These are phyloP conservation scores for Auricularia cornea DNA, from an alignment of 768 basidiomycete species.

Conservation along the genomic window DNA sequence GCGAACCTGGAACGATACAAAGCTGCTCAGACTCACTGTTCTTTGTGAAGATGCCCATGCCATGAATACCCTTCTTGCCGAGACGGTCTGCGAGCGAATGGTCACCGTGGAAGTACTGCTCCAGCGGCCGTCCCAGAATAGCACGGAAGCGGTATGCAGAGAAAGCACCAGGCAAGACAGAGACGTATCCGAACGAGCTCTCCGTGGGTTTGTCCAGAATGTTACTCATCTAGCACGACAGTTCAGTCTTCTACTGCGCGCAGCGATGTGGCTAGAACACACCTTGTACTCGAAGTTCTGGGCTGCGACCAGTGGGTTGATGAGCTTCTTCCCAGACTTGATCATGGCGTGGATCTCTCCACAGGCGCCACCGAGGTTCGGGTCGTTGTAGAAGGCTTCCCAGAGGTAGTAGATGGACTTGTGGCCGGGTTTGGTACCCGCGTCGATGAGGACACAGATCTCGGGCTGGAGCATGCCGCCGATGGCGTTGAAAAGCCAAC, in stretches of 20 bases:
- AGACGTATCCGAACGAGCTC: conserved; percentile 92
- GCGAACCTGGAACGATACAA: background rate
- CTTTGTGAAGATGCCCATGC: conserved; percentile 96
- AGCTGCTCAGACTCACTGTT: conserved; percentile 41
- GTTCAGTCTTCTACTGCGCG: background rate
- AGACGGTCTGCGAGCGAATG: conserved; percentile 86
- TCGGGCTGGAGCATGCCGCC: conserved; percentile 61
- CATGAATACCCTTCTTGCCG: conserved; percentile 88
- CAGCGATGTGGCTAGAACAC: conserved; percentile 1
- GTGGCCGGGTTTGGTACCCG: conserved; percentile 84
- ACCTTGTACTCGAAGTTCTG: conserved; percentile 91
- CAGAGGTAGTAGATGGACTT: conserved; percentile 94
- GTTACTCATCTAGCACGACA: conserved; percentile 63
- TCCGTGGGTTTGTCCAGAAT: conserved; percentile 94
- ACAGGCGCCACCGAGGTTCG: conserved; percentile 77
- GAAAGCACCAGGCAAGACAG: conserved; percentile 93
- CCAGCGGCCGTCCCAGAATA: conserved; percentile 72
- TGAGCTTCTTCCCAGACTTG: conserved; percentile 79
- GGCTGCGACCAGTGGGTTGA: conserved; percentile 89
- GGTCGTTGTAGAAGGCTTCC: conserved; percentile 82
- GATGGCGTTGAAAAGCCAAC: conserved; percentile 94
- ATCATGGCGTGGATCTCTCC: conserved; percentile 98
- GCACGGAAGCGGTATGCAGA: conserved; percentile 93
- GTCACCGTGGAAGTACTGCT: conserved; percentile 49
- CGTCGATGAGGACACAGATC: conserved; percentile 32